These are phyloP conservation scores for Psidium friedrichsthalianum DNA, from an alignment of 345 rosid species.

Conservation along the genomic window DNA sequence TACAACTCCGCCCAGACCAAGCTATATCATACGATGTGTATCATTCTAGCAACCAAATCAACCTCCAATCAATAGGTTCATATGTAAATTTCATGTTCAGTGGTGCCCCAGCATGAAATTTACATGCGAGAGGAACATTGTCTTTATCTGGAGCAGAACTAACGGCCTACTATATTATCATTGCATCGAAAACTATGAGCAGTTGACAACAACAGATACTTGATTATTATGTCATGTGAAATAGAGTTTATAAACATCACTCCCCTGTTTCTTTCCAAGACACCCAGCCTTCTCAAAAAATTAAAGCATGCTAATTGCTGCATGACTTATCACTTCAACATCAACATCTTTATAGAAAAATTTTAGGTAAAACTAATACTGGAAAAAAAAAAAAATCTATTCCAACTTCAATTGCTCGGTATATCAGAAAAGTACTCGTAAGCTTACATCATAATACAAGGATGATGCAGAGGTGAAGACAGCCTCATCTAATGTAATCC, in stretches of 20 bases:
- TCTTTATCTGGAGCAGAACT: background rate
- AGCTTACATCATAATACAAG: conserved; percentile 80
- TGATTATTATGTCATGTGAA: background rate
- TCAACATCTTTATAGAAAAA: background rate
- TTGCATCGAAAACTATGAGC: background rate
- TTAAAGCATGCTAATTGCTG: background rate
- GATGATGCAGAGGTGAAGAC: conserved; percentile 87
- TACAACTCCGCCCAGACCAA: background rate
- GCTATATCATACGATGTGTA: background rate
- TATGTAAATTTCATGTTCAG: background rate
- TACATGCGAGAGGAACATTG: background rate
- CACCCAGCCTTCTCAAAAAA: background rate
- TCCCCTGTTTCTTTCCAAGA: background rate
- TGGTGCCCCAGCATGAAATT: background rate
- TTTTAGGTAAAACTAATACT: background rate
- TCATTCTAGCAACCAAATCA: background rate
- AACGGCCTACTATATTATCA: background rate
- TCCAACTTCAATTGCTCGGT: background rate
- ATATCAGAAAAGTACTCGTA: background rate
- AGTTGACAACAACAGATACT: background rate
- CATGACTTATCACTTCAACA: background rate
- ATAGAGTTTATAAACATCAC: background rate
- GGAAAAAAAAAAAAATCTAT: background rate
- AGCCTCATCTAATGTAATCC: conserved; percentile 76
- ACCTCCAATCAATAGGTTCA: background rate